Conservation (phyloP, 257 asterid species). For the Thymus quinquecostatus region DNA sequence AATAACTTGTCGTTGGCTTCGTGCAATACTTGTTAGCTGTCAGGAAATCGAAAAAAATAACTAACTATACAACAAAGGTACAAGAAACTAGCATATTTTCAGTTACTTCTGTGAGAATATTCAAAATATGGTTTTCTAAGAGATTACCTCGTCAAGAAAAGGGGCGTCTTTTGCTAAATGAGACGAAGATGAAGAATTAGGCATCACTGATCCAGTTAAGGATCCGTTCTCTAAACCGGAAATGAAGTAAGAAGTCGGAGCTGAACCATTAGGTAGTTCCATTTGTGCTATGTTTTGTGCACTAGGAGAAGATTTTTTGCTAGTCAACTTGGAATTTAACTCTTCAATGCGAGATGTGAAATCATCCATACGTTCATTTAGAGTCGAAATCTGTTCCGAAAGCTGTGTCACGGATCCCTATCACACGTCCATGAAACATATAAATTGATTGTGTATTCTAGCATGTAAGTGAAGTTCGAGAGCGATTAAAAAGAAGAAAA, state of each 20-base stretch:
- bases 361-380: conserved; percentile 89
- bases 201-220: conserved; percentile 66
- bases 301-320: conserved; percentile 54
- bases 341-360: conserved; percentile 79
- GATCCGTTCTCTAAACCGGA: conserved; percentile 86
- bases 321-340: conserved; percentile 67
- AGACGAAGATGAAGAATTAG: conserved; percentile 75
- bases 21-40: conserved; percentile 66
- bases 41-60: neutral
- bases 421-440: neutral
- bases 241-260: conserved; percentile 81
- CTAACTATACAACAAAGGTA: neutral
- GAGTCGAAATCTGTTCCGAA: conserved; percentile 83
- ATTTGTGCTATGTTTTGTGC: conserved; percentile 56
- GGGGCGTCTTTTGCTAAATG: conserved; percentile 74
- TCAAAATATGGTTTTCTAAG: neutral
- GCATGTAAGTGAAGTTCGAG: conserved; percentile 9
- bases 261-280: conserved; percentile 80
- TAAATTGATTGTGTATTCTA: neutral
- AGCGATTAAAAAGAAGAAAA: conserved; percentile 2
- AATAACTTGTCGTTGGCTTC: conserved; percentile 84
- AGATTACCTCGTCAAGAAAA: conserved; percentile 78
- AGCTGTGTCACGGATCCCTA: conserved; percentile 77
- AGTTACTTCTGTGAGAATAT: neutral
- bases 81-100: neutral